Evolutionary conservation across 371 early-diverging fungal species (phyloP), one percentile per base, ranked within the genome.

Genomic region (Catenaria anguillulae): DNA sequence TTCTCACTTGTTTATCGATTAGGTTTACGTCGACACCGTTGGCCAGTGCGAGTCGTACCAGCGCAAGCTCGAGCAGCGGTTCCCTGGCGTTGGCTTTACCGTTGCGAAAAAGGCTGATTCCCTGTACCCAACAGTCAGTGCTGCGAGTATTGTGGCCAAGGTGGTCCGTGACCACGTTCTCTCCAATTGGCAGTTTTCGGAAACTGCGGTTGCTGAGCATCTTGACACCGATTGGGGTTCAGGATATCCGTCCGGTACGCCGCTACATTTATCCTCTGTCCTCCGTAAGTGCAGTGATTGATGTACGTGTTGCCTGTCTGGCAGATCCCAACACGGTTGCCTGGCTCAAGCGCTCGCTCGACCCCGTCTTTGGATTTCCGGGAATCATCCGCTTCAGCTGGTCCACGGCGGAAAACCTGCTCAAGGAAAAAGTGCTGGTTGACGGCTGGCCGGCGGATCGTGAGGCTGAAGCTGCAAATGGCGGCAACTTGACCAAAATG

Each of bases 81-180:
- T 92, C 67, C 92, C 90, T 2, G 80, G 75, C 4, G 81, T 85
- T 36, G 60, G 45, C 8, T 85, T 97, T 50, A 80, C 80, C 0
- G 92, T 99, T 5, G 86, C 93, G 31, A 89, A 90, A 43, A 98
- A 97, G 69, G 99, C 99, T 8, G 99, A 99, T 78, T 73, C 85
- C 19, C 76, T 87, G 59, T 99, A 87, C 71, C 93, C 97, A 4
- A 84, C 90, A 58, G 99, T 99, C n/a, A 86, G 88, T 68, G 99
- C 95, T 0, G 99, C 99, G 0, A 90, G 92, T 81, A 98, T 99
- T 52, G 85, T 90, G 67, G 99, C 99, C 40, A 99, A 99, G 73
- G 89, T 82, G 46, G 89, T 86, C 4, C 80, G 99, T 24, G 99
- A 99, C 73, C 79, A 78, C 48, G 76, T 88, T 15, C 65, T 98